phyloP scores from a whole-genome alignment of 495 filamentous ascomycete genomes.

The Penicillium taxi region DNA sequence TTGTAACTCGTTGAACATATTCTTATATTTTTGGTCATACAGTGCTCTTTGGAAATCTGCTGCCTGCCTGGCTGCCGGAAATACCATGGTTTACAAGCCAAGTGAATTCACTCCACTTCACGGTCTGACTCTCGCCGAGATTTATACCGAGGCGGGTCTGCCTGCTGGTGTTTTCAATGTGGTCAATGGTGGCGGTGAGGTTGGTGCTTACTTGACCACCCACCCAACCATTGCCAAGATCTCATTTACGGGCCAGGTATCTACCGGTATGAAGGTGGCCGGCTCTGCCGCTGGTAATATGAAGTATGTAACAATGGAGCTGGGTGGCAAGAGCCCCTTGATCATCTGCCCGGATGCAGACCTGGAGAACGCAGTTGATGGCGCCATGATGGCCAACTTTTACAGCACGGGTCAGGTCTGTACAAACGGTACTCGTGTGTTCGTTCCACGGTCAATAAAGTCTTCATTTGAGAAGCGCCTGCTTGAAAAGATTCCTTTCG shows the following conservation, averaged over 20 bases:
- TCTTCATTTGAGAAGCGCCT: conserved; percentile 53
- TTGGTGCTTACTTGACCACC: conserved; percentile 59
- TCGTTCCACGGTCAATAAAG: conserved; percentile 57
- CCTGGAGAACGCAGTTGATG: conserved; percentile 65
- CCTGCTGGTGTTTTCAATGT: conserved; percentile 78
- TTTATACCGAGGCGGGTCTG: conserved; percentile 65
- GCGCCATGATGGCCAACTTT: conserved; percentile 85
- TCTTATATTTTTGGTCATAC: conserved; percentile 2
- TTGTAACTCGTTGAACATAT: background rate
- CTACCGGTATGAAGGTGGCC: conserved; percentile 68
- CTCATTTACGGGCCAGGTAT: conserved; percentile 75
- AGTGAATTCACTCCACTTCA: conserved; percentile 75
- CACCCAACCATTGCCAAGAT: conserved; percentile 70
- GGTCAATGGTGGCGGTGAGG: conserved; percentile 62
- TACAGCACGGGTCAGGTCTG: conserved; percentile 78
- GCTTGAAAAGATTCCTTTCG: conserved; percentile 57
- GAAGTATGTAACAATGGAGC: conserved; percentile 82
- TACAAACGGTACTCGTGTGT: conserved; percentile 76
- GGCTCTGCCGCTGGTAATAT: conserved; percentile 60
- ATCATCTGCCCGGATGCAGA: conserved; percentile 65
- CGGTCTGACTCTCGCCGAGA: conserved; percentile 56
- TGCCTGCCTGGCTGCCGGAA: conserved; percentile 73
- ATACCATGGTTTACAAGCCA: conserved; percentile 82
- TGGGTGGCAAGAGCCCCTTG: conserved; percentile 72
- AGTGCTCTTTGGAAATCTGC: conserved; percentile 78